phyloP scores from a whole-genome alignment of 169 alveolate species.

The Perkinsus olseni region DNA sequence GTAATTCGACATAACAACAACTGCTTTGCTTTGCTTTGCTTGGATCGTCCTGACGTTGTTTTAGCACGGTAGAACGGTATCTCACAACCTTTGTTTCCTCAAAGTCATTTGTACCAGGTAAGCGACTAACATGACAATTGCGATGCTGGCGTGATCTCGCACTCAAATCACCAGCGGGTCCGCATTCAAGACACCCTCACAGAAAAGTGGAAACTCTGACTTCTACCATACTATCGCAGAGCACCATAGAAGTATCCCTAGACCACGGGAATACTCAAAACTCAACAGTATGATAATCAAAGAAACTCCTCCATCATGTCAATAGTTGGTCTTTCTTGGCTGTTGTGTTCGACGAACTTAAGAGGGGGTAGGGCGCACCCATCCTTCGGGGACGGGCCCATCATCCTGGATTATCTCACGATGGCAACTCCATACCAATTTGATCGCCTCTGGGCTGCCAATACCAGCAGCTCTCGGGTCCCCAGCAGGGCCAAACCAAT shows the following conservation, averaged over 20 bases:
- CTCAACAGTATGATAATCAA: neutral
- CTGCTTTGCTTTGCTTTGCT: no score
- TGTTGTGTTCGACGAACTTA: neutral
- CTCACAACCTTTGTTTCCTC: no score
- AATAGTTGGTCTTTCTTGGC: neutral
- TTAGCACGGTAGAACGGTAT: no score
- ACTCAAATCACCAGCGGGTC: no score
- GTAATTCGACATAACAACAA: no score
- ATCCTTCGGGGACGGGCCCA: constrained; percentile 48
- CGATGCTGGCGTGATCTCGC: no score
- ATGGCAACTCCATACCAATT: constrained; percentile 67
- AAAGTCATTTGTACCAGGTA: no score
- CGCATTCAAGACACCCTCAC: no score
- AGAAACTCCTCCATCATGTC: neutral
- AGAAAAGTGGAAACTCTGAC: no score
- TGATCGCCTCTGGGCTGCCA: constrained; percentile 74
- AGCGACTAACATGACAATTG: no score
- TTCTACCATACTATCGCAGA: no score
- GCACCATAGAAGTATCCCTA: neutral
- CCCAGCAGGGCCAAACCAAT: constrained; percentile 80
- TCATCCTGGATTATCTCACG: constrained; percentile 67
- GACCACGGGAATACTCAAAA: neutral
- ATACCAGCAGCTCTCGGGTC: constrained; percentile 80
- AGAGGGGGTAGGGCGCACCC: constrained; percentile 43
- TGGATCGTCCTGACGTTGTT: no score